Evolutionary conservation across 352 stramenopile species (phyloP), one percentile per base, ranked within the genome.

Genomic region (Phytopythium vexans): DNA sequence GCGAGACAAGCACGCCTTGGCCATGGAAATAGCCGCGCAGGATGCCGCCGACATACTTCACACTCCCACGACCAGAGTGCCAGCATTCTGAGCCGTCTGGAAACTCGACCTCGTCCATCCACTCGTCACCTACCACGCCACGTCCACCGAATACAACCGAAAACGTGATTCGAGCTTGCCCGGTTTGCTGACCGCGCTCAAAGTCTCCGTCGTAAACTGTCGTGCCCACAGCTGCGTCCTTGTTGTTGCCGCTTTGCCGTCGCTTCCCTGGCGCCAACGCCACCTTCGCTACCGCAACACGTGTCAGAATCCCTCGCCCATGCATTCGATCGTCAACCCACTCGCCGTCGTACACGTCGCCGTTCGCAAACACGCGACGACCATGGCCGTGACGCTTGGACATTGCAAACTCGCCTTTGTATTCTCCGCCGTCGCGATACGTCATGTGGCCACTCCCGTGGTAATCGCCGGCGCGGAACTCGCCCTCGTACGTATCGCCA

Each of bases 401-500:
- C 3, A 33, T 54, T 4, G 52, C 34, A 39, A 86, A 89, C 33
- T 64, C 31, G 0, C 82, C 82, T 40, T 86, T 66, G 58, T 88
- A 92, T 9, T 52, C 38, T 8, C 82, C 75, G 0, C 79, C 77
- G 48, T 90, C 75, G 0, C 55, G 50, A 49, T 78, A 87, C 36
- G 60, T 53, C 32, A 67, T 75, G 10, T 44, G 61, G 6, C 82
- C 82, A 36, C 67, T 49, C n/a, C 77, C 82, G 15, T 84, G 54
- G 8, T 82, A 66, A 40, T 74, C 49, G 1, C 82, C 77, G 6
- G 66, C 59, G 6, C 54, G 35, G 31, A 90, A 88, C 8, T 66
- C 46, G 3, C 84, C 84, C 48, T 92, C 80, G 57, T 92, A 94
- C 27, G 66, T 63, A 54, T 92, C 82, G 1, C 84, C 82, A 41